A percentile compares a stretch with the other conserved stretches of the same genome.
Evolutionary conservation across 495 filamentous ascomycete genomes (phyloP).

Genomic region (Tuber magnatum): DNA sequence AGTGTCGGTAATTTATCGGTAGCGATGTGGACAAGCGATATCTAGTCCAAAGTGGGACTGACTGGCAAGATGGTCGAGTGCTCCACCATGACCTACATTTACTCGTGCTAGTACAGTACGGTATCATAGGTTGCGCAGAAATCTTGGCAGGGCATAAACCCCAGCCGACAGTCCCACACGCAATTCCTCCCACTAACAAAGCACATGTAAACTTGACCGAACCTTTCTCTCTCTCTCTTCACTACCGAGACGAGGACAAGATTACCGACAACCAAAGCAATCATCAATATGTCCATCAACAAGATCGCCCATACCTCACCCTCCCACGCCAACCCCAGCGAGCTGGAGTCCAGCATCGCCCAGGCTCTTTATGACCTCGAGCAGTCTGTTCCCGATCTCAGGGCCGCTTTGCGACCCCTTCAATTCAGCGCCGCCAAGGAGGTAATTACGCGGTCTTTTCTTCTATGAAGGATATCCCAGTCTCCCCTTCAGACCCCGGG

Average conservation of each 20-base stretch:
- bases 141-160: conserved; percentile 9
- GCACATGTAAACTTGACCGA: background rate
- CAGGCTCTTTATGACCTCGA: conserved; percentile 94
- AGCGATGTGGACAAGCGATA: background rate
- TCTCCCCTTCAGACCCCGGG: conserved; percentile 38
- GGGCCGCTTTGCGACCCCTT: conserved; percentile 81
- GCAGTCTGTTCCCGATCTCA: conserved; percentile 94
- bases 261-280: conserved; percentile 15
- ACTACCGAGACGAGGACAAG: conserved; percentile 1
- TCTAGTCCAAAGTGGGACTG: background rate
- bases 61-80: background rate
- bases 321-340: conserved; percentile 83
- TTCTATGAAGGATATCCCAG: conserved; percentile 29
- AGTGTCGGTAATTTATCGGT: background rate
- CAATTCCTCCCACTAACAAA: background rate
- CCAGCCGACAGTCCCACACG: conserved; percentile 12
- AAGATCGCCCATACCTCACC: conserved; percentile 97
- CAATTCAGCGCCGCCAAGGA: conserved; percentile 96
- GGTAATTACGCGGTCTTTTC: conserved; percentile 51
- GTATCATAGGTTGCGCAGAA: background rate
- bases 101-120: no score
- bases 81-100: background rate
- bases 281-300: conserved; percentile 66
- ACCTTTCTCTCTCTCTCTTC: background rate
- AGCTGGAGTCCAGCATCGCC: conserved; percentile 90